phyloP scores from a whole-genome alignment of 2,329 filamentous ascomycete genomes.

The Fusarium pseudoanthophilum region DNA sequence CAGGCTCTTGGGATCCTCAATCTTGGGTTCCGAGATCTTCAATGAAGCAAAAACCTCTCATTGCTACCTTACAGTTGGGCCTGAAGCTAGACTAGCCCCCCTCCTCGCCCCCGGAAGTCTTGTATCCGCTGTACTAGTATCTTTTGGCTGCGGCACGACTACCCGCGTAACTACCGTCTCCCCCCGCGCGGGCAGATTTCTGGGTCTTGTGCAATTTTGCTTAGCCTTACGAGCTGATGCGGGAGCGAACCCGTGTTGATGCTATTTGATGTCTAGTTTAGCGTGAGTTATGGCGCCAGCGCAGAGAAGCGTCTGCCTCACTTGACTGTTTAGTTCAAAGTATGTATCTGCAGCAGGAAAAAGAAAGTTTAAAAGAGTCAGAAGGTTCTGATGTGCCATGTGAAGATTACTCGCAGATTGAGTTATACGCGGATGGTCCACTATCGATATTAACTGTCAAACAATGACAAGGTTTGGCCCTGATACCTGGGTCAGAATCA shows the following conservation, averaged over 20 bases:
- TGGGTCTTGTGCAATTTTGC: neutral
- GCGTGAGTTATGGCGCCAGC: neutral
- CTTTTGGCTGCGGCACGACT: neutral
- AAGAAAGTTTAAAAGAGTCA: neutral
- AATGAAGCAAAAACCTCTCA: neutral
- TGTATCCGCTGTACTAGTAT: neutral
- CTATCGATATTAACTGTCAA: neutral
- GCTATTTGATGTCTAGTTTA: neutral
- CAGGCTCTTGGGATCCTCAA: neutral
- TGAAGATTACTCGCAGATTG: neutral
- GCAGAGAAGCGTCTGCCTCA: neutral
- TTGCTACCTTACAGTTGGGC: constrained; percentile 2
- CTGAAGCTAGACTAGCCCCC: neutral
- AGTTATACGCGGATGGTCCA: neutral
- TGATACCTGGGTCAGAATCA: neutral
- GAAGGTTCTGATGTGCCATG: neutral
- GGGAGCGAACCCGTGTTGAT: neutral
- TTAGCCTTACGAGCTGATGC: neutral
- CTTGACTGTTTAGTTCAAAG: neutral
- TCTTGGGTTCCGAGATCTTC: neutral
- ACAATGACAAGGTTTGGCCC: neutral
- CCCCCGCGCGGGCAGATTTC: neutral
- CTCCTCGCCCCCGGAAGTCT: no score
- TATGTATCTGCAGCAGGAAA: neutral
- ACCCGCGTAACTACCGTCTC: neutral